Conservation (phyloP, 2,329 filamentous ascomycete species). For the Pseudomassariella vexata region DNA sequence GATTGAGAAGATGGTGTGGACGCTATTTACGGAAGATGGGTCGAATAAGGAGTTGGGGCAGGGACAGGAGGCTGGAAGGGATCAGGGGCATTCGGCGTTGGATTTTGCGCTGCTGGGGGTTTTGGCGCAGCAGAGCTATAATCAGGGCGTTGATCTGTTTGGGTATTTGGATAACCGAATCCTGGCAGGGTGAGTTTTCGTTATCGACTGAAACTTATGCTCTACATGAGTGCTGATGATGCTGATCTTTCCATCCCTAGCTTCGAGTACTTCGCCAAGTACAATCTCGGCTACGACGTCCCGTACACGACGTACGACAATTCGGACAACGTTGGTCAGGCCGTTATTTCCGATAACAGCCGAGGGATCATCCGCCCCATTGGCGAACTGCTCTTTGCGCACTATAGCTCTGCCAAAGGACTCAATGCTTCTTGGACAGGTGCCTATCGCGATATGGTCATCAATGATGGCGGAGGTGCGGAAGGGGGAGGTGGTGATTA, state of each 20-base stretch:
- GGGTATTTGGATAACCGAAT: conserved; percentile 25
- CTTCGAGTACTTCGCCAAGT: conserved; percentile 31
- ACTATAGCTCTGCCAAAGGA: conserved; percentile 32
- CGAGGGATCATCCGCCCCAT: conserved; percentile 30
- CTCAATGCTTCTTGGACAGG: conserved; percentile 30
- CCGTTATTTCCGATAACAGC: conserved; percentile 22
- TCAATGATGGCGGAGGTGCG: conserved; percentile 21
- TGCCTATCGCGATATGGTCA: conserved; percentile 29
- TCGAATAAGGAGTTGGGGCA: conserved; percentile 27
- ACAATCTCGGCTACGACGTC: conserved; percentile 35
- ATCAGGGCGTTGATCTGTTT: conserved; percentile 36
- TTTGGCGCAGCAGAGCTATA: conserved; percentile 34
- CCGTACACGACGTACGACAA: conserved; percentile 34
- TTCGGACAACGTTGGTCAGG: conserved; percentile 26
- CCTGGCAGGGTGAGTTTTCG: conserved; percentile 13
- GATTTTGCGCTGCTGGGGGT: conserved; percentile 32
- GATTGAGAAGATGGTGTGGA: conserved; percentile 19
- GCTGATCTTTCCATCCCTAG: conserved; percentile 11
- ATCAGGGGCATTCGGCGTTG: conserved; percentile 38
- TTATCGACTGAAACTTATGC: background rate
- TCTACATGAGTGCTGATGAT: background rate
- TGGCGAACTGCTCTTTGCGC: conserved; percentile 32
- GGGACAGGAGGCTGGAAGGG: conserved; percentile 34
- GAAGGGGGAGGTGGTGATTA: conserved; percentile 40
- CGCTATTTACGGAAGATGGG: conserved; percentile 20